phyloP scores from a whole-genome alignment of 2,329 filamentous ascomycete species.

The Gaeumannomyces sp. region DNA sequence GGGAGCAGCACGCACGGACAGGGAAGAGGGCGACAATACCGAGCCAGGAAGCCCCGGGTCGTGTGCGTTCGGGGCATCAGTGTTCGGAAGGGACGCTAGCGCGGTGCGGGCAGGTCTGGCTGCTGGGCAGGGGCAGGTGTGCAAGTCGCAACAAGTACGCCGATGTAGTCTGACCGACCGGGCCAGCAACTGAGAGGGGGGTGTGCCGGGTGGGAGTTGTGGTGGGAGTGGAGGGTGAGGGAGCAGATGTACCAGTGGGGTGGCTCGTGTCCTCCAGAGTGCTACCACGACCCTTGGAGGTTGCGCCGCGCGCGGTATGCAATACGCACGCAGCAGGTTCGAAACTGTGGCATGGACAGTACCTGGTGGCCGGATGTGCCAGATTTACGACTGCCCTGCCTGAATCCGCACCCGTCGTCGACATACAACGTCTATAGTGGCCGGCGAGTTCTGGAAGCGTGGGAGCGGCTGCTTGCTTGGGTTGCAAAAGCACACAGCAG shows the following conservation, averaged over 20 bases:
- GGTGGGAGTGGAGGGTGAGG: neutral
- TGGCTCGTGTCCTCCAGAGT: neutral
- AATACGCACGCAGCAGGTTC: neutral
- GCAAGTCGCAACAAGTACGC: conserved; percentile 3
- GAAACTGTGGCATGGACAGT: neutral
- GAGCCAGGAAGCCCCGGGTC: conserved; percentile 7
- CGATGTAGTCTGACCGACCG: conserved; percentile 2
- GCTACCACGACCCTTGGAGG: neutral
- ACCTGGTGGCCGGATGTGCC: neutral
- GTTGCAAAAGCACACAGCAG: neutral
- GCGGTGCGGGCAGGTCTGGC: conserved; percentile 4
- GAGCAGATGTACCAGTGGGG: conserved; percentile 3
- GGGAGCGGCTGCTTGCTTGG: neutral
- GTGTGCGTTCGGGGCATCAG: conserved; percentile 3
- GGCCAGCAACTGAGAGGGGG: conserved; percentile 3
- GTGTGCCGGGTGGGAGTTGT: conserved; percentile 5
- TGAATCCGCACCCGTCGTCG: neutral
- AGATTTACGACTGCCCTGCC: neutral
- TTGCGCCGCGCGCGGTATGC: neutral
- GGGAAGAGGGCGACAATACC: conserved; percentile 7
- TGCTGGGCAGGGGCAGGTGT: conserved; percentile 5
- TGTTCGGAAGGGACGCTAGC: conserved; percentile 6
- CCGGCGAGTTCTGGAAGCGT: neutral
- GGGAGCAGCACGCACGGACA: conserved; percentile 4
- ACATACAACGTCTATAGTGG: neutral